A percentile compares a stretch with the other conserved stretches of the same genome.
phyloP scores from a whole-genome alignment of 148 eudicot species.

The Silene conica region DNA sequence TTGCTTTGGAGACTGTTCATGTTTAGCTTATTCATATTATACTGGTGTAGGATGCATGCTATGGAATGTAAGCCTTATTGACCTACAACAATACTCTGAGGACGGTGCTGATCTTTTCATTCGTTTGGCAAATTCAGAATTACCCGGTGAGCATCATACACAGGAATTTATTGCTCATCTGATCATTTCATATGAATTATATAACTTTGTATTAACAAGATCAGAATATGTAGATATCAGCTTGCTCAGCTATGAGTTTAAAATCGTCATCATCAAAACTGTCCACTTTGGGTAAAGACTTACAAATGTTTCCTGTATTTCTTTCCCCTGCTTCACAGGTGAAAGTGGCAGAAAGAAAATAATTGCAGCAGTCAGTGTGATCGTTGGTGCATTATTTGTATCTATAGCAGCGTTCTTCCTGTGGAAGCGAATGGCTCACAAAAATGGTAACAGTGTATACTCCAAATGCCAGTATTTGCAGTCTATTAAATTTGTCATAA shows the following conservation, averaged over 20 bases:
- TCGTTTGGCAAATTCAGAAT: constrained; percentile 36
- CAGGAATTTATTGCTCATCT: too few species aligned
- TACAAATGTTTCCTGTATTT: constrained; percentile 23
- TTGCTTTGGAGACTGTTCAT: constrained; percentile 41
- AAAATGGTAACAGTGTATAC: neutral
- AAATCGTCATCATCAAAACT: too few species aligned
- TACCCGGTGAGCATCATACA: constrained; percentile 16
- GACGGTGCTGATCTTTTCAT: constrained; percentile 35
- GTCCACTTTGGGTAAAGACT: neutral
- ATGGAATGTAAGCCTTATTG: constrained; percentile 38
- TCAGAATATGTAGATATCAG: neutral
- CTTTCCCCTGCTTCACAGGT: constrained; percentile 18
- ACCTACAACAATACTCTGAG: constrained; percentile 29
- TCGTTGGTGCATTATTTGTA: neutral
- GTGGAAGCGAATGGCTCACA: constrained; percentile 25
- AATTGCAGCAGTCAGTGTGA: constrained; percentile 20
- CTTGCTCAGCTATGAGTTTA: neutral
- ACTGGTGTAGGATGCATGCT: constrained; percentile 39
- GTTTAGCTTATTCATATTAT: constrained; percentile 39
- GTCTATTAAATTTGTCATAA: constrained; percentile 18
- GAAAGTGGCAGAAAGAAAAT: constrained; percentile 8
- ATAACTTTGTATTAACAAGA: neutral
- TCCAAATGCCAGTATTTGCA: neutral
- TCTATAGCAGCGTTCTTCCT: constrained; percentile 12
- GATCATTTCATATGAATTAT: too few species aligned